phyloP scores from a whole-genome alignment of 768 basidiomycete genomes.

The Tylopilus sp. region DNA sequence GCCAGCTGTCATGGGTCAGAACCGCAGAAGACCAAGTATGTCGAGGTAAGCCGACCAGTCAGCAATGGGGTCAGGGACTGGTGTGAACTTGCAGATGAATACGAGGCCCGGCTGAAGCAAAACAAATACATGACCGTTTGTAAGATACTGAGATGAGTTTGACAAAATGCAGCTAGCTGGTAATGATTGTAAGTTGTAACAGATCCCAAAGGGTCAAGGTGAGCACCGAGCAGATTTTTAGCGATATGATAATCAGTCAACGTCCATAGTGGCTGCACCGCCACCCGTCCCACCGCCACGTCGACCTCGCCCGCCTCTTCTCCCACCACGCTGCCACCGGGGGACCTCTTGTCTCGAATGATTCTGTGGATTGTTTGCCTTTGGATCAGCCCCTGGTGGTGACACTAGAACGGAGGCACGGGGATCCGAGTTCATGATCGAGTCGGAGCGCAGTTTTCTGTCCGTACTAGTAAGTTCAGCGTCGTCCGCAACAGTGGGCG shows the following conservation, averaged over 20 bases:
- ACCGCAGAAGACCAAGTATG: too few species aligned
- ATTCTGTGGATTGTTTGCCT: constrained; percentile 42
- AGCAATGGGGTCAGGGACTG: too few species aligned
- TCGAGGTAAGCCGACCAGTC: too few species aligned
- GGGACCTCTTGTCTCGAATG: constrained; percentile 21
- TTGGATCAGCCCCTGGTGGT: constrained; percentile 61
- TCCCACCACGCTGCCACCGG: constrained; percentile 30
- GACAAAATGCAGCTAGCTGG: constrained; percentile 11
- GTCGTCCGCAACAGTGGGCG: not conserved
- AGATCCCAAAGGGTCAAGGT: constrained; percentile 9
- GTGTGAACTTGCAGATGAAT: too few species aligned
- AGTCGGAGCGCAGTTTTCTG: constrained; percentile 87
- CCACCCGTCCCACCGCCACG: constrained; percentile 13
- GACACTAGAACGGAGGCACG: constrained; percentile 66
- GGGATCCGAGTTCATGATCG: constrained; percentile 54
- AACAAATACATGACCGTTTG: constrained; percentile 23
- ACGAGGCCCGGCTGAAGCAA: not conserved
- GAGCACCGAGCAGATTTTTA: constrained; percentile 18
- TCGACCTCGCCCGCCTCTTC: constrained; percentile 20
- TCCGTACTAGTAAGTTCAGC: not conserved
- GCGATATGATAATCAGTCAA: constrained; percentile 18
- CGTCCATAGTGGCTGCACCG: constrained; percentile 23
- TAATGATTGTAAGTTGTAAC: constrained; percentile 12
- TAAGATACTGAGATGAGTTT: constrained; percentile 26
- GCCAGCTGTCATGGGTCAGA: too few species aligned